Evolutionary conservation across 306 rosid genomes (phyloP), one percentile per base, ranked within the genome.

Genomic region (Sesbania bispinosa): DNA sequence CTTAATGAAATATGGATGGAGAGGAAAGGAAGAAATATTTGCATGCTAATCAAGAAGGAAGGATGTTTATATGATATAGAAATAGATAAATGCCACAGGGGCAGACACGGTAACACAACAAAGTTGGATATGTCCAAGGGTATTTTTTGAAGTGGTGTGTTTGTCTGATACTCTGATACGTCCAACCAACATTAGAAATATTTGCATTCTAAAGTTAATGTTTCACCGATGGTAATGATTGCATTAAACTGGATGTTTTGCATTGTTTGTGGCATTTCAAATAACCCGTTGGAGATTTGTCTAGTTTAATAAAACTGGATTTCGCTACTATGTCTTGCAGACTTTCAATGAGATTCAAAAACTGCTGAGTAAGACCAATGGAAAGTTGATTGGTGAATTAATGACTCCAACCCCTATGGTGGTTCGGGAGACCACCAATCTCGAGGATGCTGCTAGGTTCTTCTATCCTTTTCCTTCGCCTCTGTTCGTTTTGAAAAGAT

Each of bases 401-500:
- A 91, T 95, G 99, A 91, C 99, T 61, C 77, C 93, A 5, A 90
- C 88, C 26, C 96, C 99, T 26, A 79, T 91, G 74, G 97, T 91
- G 0, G 99, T 95, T 73, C 84, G 96, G 7, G 96, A 95, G 81
- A 84, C 82, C 48, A 89, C 97, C 29, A 88, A 95, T 84, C 99
- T 95, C 4, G 99, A 91, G 85, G 96, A 91, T 51, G 96, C 94
- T 71, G 99, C 97, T 26, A 88, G 99, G 99, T 95, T 48, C 55
- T 63, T 26, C 39, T 52, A 23, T 35, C 65, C 43, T 53, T 59
- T 35, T 24, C 63, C 69, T 64, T 55, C 11, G 3, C 2, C n/a
- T 45, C 5, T 65, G 20, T 27, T 45, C 10, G 5, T 27, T 65
- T 10, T 2, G 13, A 6, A 6, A 65, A 45, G 45, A 5, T n/a